Conservation (phyloP, 306 rosid species). For the Morella rubra region DNA sequence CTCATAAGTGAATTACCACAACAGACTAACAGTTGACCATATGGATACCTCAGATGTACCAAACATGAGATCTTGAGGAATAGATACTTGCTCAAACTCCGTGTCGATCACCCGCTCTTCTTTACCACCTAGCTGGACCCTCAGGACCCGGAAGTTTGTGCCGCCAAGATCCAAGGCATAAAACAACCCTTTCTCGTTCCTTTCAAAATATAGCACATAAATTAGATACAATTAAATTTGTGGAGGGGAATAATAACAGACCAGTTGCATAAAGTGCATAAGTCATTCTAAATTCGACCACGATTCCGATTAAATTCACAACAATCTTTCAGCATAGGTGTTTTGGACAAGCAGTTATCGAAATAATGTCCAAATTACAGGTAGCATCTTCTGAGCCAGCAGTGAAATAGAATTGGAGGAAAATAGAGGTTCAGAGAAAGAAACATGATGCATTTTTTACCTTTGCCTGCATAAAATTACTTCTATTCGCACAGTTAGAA, state of each 20-base stretch:
- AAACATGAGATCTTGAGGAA: conserved; percentile 76
- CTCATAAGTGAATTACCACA: background rate
- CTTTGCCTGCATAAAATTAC: background rate
- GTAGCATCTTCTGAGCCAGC: background rate
- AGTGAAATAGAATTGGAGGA: background rate
- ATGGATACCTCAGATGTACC: conserved; percentile 62
- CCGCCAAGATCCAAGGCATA: conserved; percentile 98
- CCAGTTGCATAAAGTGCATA: background rate
- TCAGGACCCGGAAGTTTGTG: conserved; percentile 81
- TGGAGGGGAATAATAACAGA: background rate
- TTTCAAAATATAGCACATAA: conserved; percentile 19
- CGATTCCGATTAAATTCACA: background rate
- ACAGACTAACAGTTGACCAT: background rate
- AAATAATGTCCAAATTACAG: background rate
- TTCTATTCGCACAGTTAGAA: background rate
- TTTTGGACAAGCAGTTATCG: no score
- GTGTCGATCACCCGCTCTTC: conserved; percentile 70
- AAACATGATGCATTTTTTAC: background rate
- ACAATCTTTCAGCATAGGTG: background rate
- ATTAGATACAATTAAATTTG: background rate
- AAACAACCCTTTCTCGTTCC: conserved; percentile 86
- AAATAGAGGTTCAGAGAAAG: background rate
- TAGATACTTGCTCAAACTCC: conserved; percentile 74
- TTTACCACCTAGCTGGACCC: conserved; percentile 82
- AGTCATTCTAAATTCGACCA: background rate